Conservation (phyloP, 148 eudicot genomes). For the Selenicereus undatus region DNA sequence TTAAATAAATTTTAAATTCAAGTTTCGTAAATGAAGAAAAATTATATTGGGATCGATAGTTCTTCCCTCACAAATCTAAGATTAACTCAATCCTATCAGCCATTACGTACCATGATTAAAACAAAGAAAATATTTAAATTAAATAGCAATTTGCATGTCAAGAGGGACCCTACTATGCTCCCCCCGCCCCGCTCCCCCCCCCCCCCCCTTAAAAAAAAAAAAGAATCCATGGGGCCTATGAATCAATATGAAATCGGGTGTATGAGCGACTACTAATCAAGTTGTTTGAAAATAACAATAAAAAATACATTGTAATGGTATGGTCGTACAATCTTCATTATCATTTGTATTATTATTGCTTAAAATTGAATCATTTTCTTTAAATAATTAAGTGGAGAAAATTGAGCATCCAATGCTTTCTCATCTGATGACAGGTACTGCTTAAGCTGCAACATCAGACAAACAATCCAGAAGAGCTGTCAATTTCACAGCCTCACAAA, state of each 20-base stretch:
- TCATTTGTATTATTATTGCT: neutral
- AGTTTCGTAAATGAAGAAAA: too few relatives aligned
- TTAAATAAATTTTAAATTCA: too few relatives aligned
- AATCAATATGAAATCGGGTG: neutral
- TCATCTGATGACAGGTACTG: neutral
- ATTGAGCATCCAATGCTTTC: slow-evolving; percentile 4
- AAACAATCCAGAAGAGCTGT: neutral
- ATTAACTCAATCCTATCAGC: too few relatives aligned
- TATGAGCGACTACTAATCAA: neutral
- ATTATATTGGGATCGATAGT: too few relatives aligned
- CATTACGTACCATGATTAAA: too few relatives aligned
- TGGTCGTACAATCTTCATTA: slow-evolving; percentile 3
- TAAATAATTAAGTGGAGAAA: neutral
- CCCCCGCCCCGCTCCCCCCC: neutral
- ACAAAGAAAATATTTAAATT: neutral
- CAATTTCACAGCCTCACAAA: neutral
- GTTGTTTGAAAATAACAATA: neutral
- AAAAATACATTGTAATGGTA: neutral
- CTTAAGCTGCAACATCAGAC: neutral
- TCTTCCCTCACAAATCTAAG: neutral
- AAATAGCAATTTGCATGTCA: neutral
- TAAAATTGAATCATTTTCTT: slow-evolving; percentile 1
- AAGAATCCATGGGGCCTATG: neutral
- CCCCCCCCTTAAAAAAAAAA: neutral
- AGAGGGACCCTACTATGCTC: neutral